phyloP scores from a whole-genome alignment of 73 alveolate species.

The Paraurostyla sp. region DNA sequence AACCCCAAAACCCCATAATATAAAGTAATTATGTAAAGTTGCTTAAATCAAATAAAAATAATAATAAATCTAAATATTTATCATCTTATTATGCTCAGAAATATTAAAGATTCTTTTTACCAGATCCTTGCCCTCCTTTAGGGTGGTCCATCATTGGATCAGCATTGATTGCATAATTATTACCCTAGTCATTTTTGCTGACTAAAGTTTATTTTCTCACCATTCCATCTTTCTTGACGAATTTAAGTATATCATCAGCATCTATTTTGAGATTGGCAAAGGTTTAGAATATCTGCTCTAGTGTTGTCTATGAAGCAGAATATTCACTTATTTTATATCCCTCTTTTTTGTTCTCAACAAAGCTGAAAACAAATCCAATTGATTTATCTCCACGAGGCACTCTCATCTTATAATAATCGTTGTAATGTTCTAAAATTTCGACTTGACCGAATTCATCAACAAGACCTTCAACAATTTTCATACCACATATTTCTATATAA shows the following conservation, averaged over 20 bases:
- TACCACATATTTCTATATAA: constrained; percentile 55
- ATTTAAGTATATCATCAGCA: background rate
- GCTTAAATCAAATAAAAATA: too few relatives aligned
- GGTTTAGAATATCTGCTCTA: constrained; percentile 84
- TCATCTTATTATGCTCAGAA: too few relatives aligned
- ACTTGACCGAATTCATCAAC: constrained; percentile 36
- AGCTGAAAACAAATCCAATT: constrained; percentile 83
- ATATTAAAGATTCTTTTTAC: too few relatives aligned
- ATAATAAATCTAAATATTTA: too few relatives aligned
- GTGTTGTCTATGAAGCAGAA: constrained; percentile 82
- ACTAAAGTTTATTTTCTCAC: too few relatives aligned
- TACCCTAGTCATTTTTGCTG: too few relatives aligned
- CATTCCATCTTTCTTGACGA: background rate
- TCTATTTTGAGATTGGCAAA: constrained; percentile 63
- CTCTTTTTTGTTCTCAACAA: constrained; percentile 72
- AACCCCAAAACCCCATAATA: too few relatives aligned
- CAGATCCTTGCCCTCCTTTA: too few relatives aligned
- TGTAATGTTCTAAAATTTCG: constrained; percentile 54
- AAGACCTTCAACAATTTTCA: constrained; percentile 65
- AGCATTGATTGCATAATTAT: too few relatives aligned
- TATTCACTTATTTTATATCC: constrained; percentile 76
- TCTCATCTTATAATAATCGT: constrained; percentile 49
- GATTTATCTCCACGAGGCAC: constrained; percentile 72
- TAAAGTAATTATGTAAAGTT: too few relatives aligned
- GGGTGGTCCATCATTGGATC: too few relatives aligned